phyloP scores from a whole-genome alignment of 768 basidiomycete genomes.

The Suillus weaverae region DNA sequence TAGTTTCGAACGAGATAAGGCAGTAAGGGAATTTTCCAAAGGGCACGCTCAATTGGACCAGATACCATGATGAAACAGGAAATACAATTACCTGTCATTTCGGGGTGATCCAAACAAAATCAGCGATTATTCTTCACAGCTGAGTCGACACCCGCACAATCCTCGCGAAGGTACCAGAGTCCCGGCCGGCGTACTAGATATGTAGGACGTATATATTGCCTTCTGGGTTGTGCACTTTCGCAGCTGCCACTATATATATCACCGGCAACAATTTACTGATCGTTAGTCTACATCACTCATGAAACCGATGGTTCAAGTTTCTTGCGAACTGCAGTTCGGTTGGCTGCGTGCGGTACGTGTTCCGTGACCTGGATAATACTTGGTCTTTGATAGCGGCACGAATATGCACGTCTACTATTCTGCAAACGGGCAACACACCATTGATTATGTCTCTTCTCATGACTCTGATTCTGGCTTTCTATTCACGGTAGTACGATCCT shows the following conservation, averaged over 20 bases:
- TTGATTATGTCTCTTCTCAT: too few species aligned
- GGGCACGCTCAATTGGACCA: background rate
- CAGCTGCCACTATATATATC: background rate
- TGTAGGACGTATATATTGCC: background rate
- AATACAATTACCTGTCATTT: background rate
- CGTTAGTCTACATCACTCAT: constrained; percentile 2
- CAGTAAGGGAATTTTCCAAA: background rate
- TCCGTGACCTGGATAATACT: background rate
- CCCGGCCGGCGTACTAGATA: background rate
- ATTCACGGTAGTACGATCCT: too few species aligned
- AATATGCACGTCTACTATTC: background rate
- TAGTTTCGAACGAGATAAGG: background rate
- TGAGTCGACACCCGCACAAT: background rate
- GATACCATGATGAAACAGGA: background rate
- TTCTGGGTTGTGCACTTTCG: background rate
- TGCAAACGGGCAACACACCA: background rate
- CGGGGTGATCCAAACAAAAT: background rate
- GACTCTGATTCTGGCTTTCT: too few species aligned
- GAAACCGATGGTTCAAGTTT: background rate
- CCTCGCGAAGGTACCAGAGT: background rate
- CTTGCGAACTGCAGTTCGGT: background rate
- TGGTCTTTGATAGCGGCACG: background rate
- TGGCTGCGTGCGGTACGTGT: background rate
- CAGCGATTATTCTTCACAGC: background rate
- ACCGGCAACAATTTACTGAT: background rate